Evolutionary conservation across 306 rosid species (phyloP).

Genomic region (Cyamopsis tetragonoloba): DNA sequence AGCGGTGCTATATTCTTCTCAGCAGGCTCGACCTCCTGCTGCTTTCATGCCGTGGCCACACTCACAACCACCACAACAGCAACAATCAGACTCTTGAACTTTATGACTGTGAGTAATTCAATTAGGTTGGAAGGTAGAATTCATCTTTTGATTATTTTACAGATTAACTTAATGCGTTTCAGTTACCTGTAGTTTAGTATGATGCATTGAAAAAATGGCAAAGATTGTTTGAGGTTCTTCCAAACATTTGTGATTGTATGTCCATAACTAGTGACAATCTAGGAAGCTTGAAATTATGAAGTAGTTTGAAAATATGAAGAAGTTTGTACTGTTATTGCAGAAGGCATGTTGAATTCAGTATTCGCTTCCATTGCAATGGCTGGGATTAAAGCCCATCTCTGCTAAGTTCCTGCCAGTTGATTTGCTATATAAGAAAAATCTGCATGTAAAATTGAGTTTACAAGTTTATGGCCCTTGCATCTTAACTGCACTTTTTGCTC

Average conservation of each 20-base stretch:
- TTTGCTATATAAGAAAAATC: no score
- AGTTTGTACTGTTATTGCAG: slow-evolving; percentile 4
- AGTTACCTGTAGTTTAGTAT: slow-evolving; percentile 12
- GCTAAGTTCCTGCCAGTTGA: not conserved
- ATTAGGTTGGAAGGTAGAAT: slow-evolving; percentile 4
- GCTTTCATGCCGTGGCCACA: slow-evolving; percentile 79
- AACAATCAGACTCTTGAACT: slow-evolving; percentile 55
- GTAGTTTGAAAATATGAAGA: slow-evolving; percentile 8
- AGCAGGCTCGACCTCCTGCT: slow-evolving; percentile 60
- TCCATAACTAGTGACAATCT: slow-evolving; percentile 2
- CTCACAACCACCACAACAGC: slow-evolving; percentile 42
- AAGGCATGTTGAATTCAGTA: slow-evolving; percentile 17
- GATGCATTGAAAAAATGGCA: slow-evolving; percentile 18
- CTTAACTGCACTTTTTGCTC: no score
- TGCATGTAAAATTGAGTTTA: no score
- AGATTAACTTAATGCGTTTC: slow-evolving; percentile 20
- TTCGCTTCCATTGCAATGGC: not conserved
- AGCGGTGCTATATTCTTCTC: slow-evolving; percentile 43
- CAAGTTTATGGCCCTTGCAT: no score
- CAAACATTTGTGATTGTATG: slow-evolving; percentile 26
- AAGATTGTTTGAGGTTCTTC: slow-evolving; percentile 20
- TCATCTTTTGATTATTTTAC: slow-evolving; percentile 21
- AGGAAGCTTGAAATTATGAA: slow-evolving; percentile 16
- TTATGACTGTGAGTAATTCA: not conserved
- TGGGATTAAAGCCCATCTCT: not conserved